Evolutionary conservation across 176 grass and related monocot species (phyloP).

Genomic region (Luzula sylvatica): DNA sequence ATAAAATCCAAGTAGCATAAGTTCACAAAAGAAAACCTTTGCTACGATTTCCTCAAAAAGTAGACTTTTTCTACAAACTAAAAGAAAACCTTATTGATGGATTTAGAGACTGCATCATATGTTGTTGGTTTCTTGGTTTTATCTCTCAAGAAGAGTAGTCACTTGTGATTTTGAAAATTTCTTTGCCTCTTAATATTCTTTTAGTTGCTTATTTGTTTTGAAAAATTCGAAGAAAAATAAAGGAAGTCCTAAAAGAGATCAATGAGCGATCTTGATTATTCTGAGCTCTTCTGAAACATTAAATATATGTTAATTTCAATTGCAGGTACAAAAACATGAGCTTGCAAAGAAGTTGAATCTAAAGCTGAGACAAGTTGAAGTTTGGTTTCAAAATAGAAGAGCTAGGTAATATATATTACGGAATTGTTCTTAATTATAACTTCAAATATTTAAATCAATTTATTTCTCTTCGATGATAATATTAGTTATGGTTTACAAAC

Average conservation of each 20-base stretch:
- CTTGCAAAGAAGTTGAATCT: conserved; percentile 53
- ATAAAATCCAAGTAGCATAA: too few relatives aligned
- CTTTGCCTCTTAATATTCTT: too few relatives aligned
- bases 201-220: too few relatives aligned
- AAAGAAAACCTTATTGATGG: not conserved
- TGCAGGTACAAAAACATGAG: conserved; percentile 52
- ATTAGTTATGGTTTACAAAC: not conserved
- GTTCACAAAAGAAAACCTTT: too few relatives aligned
- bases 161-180: too few relatives aligned
- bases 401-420: conserved; percentile 41
- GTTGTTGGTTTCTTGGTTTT: not conserved
- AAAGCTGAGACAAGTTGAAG: conserved; percentile 59
- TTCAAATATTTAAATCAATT: not conserved
- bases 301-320: not conserved
- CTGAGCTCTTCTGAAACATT: too few relatives aligned
- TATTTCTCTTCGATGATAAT: not conserved
- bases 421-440: not conserved
- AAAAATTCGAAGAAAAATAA: too few relatives aligned
- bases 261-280: too few relatives aligned
- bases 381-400: conserved; percentile 91
- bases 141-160: not conserved
- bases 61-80: too few relatives aligned
- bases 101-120: conserved; percentile 4
- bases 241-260: too few relatives aligned
- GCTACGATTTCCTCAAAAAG: too few relatives aligned